Evolutionary conservation across 306 rosid species (phyloP).

Genomic region (Ochetophila trinervis): DNA sequence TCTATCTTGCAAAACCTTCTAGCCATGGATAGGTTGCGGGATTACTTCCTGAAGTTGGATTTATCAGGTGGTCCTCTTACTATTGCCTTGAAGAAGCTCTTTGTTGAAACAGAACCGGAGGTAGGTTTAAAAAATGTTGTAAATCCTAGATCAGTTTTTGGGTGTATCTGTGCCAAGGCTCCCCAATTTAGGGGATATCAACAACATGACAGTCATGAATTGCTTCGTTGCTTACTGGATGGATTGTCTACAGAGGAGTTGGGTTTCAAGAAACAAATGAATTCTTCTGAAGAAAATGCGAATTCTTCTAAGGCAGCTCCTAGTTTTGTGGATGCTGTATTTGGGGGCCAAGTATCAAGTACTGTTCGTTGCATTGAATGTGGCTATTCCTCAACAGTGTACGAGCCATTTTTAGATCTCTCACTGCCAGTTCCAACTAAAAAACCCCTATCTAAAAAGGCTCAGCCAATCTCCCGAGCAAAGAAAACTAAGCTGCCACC

Average conservation of each 20-base stretch:
- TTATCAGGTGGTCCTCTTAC: constrained; percentile 61
- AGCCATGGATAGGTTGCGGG: constrained; percentile 66
- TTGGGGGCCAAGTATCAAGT: constrained; percentile 91
- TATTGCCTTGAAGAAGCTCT: constrained; percentile 71
- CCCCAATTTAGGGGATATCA: constrained; percentile 91
- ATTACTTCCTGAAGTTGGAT: constrained; percentile 48
- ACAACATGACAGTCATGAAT: constrained; percentile 97
- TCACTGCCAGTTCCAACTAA: constrained; percentile 90
- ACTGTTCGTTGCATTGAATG: constrained; percentile 77
- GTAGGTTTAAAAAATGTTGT: constrained; percentile 52
- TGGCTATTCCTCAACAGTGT: constrained; percentile 80
- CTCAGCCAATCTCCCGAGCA: constrained; percentile 45
- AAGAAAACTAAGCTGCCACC: constrained; percentile 70
- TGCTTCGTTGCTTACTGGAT: constrained; percentile 82
- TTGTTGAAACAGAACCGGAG: constrained; percentile 57
- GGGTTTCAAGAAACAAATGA: constrained; percentile 50
- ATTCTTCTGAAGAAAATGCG: constrained; percentile 42
- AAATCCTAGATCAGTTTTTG: constrained; percentile 82
- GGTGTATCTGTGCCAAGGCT: constrained; percentile 71
- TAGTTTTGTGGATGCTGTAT: constrained; percentile 70
- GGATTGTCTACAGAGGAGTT: constrained; percentile 75
- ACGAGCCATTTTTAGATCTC: constrained; percentile 87
- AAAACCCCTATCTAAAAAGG: constrained; percentile 59
- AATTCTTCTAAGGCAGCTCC: constrained; percentile 37
- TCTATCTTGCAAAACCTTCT: constrained; percentile 84